A percentile compares a stretch with the other conserved stretches of the same genome.
phyloP scores from a whole-genome alignment of 495 filamentous ascomycete species.

The Penicillium manginii region DNA sequence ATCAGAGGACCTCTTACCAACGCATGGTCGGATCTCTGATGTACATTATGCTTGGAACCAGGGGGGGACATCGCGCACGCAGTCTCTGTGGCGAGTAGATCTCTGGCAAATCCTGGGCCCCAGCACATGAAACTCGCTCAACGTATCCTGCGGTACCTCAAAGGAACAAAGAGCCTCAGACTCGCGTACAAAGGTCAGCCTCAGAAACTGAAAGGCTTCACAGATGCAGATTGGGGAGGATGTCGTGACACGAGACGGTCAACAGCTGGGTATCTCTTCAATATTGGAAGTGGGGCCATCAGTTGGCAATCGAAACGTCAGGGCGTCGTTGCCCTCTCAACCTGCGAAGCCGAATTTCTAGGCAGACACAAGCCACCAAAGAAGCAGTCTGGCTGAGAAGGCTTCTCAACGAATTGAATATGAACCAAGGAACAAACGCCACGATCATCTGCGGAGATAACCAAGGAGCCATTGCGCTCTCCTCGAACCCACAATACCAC shows the following conservation, averaged over 20 bases:
- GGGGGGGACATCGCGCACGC: slow-evolving; percentile 28
- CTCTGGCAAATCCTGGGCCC: slow-evolving; percentile 23
- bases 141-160: slow-evolving; percentile 30
- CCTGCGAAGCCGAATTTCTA: slow-evolving; percentile 46
- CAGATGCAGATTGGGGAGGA: slow-evolving; percentile 31
- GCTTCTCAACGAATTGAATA: slow-evolving; percentile 34
- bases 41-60: slow-evolving; percentile 26
- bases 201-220: slow-evolving; percentile 22
- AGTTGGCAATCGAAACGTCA: slow-evolving; percentile 44
- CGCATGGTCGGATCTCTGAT: slow-evolving; percentile 27
- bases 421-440: not conserved
- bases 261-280: slow-evolving; percentile 43
- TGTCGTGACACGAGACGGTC: slow-evolving; percentile 28
- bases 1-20: slow-evolving; percentile 21
- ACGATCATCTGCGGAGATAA: slow-evolving; percentile 24
- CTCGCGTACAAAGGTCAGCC: slow-evolving; percentile 25
- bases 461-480: slow-evolving; percentile 32
- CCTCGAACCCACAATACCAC: slow-evolving; percentile 36
- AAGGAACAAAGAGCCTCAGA: slow-evolving; percentile 19
- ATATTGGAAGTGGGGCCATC: slow-evolving; percentile 38
- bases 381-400: slow-evolving; percentile 43
- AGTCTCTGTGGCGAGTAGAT: slow-evolving; percentile 19
- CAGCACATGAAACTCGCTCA: slow-evolving; percentile 22
- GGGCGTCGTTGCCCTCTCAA: too few species aligned
- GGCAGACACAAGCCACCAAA: slow-evolving; percentile 39